phyloP scores from a whole-genome alignment of 805 yeast genomes.

The Pichia californica region DNA sequence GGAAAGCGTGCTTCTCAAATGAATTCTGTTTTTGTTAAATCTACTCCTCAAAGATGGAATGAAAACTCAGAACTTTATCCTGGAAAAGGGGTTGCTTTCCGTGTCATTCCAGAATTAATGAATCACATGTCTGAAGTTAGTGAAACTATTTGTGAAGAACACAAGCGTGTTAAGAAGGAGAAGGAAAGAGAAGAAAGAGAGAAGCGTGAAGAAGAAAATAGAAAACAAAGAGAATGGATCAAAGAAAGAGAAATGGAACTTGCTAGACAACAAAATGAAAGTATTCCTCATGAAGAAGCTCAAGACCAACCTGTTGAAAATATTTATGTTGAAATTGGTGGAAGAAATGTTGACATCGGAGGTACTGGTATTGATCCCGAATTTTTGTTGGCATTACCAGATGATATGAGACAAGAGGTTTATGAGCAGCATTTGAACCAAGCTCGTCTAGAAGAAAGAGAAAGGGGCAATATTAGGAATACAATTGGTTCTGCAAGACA shows the following conservation, averaged over 20 bases:
- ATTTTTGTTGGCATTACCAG: constrained; percentile 83
- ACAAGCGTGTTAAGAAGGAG: constrained; percentile 14
- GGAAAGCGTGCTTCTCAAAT: constrained; percentile 12
- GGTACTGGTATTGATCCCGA: constrained; percentile 92
- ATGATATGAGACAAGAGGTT: constrained; percentile 88
- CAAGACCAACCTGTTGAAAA: constrained; percentile 36
- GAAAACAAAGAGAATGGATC: constrained; percentile 32
- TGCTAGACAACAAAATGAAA: constrained; percentile 24
- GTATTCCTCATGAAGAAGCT: constrained; percentile 15
- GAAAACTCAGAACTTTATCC: constrained; percentile 49
- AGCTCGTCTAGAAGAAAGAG: constrained; percentile 50
- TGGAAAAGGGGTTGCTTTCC: constrained; percentile 15
- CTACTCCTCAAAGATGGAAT: constrained; percentile 62
- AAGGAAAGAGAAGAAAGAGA: constrained; percentile 22
- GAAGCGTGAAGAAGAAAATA: constrained; percentile 9
- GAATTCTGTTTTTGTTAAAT: constrained; percentile 17
- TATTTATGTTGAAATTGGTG: constrained; percentile 66
- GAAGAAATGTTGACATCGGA: constrained; percentile 72
- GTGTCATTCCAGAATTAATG: constrained; percentile 41
- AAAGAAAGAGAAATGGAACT: constrained; percentile 22
- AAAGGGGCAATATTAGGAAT: too few relatives aligned
- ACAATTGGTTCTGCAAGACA: too few relatives aligned
- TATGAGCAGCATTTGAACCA: constrained; percentile 79
- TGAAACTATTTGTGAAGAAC: constrained; percentile 35
- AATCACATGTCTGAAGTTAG: constrained; percentile 35